Conservation (phyloP, 2,329 filamentous ascomycete species). For the Beauveria varroae region DNA sequence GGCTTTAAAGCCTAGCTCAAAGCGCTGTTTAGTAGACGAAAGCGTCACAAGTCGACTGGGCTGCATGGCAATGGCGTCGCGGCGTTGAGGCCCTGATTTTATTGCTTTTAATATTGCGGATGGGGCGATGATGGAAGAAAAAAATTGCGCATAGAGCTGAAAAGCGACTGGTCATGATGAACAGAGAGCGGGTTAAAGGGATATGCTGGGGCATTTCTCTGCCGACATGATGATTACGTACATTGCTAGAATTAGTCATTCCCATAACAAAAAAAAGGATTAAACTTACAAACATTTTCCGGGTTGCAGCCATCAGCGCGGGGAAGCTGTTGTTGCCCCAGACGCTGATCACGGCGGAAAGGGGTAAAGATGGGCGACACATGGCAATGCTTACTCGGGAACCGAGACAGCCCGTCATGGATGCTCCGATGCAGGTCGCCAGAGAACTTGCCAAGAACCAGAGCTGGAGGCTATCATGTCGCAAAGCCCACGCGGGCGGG, state of each 20-base stretch:
- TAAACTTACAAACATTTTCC: neutral
- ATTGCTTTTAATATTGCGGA: constrained; percentile 1
- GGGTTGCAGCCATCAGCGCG: neutral
- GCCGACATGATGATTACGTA: constrained; percentile 5
- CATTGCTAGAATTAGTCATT: constrained; percentile 6
- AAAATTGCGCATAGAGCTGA: neutral
- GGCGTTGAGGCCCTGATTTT: constrained; percentile 27
- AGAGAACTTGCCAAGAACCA: neutral
- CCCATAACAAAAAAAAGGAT: neutral
- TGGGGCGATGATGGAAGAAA: neutral
- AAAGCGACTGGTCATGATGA: neutral
- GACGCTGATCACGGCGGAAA: neutral
- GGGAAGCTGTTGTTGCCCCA: neutral
- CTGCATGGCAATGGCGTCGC: constrained; percentile 35
- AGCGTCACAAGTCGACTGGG: constrained; percentile 9
- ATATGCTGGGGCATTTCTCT: neutral
- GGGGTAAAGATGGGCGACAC: neutral
- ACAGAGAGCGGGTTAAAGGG: neutral
- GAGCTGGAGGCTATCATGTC: neutral
- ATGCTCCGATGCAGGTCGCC: neutral
- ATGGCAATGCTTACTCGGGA: neutral
- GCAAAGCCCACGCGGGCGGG: neutral
- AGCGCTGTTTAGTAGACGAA: neutral
- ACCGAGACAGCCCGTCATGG: neutral
- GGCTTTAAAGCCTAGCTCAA: neutral